Conservation (phyloP, 2,329 filamentous ascomycete species). For the Neonectria punicea region DNA sequence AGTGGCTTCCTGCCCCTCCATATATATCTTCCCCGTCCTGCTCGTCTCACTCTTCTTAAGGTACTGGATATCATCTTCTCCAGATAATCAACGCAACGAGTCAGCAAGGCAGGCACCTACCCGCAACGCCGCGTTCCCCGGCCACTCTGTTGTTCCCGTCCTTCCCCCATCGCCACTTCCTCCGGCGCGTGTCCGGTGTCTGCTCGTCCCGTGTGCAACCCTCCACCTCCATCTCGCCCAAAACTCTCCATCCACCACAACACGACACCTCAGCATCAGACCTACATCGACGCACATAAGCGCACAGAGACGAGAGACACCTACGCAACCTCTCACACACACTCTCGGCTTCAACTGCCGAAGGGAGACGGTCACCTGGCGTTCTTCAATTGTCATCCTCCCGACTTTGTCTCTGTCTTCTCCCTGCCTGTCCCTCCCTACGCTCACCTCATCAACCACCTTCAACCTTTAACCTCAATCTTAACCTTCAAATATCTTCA, state of each 20-base stretch:
- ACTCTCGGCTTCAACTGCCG: not conserved
- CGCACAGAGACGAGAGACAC: not conserved
- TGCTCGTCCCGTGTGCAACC: not conserved
- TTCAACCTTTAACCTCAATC: no score
- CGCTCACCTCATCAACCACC: not conserved
- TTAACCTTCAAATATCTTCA: not conserved
- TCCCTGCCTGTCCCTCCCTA: not conserved
- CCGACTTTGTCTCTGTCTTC: not conserved
- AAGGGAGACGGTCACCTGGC: not conserved
- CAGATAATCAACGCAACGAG: not conserved
- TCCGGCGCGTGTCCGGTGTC: not conserved
- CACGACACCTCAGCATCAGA: not conserved
- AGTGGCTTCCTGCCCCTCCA: not conserved
- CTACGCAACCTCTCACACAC: not conserved
- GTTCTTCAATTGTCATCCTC: not conserved
- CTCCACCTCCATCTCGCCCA: not conserved
- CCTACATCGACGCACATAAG: not conserved
- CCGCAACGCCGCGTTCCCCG: not conserved
- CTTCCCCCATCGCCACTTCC: not conserved
- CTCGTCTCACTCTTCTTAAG: not conserved
- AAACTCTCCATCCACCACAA: not conserved
- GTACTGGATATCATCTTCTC: not conserved
- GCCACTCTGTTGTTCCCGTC: not conserved
- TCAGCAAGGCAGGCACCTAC: not conserved
- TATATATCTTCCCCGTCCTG: not conserved